Conservation (phyloP, 148 eudicot genomes). For the Agrostemma githago region DNA sequence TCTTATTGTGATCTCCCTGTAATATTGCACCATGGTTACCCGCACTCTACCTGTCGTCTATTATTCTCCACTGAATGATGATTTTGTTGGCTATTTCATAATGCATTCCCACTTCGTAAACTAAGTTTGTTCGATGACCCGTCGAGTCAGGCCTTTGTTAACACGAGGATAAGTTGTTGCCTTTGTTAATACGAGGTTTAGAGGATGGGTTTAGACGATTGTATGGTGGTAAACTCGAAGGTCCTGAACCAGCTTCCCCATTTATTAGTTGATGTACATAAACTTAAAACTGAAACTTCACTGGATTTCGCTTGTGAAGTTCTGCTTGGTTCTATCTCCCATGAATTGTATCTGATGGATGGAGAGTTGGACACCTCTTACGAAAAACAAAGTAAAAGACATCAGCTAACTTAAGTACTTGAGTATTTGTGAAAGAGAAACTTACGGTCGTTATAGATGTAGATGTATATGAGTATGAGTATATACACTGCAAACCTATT, state of each 20-base stretch:
- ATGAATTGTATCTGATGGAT: background rate
- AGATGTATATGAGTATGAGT: too few relatives aligned
- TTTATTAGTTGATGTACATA: background rate
- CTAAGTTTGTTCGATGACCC: background rate
- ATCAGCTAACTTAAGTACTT: background rate
- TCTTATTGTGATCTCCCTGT: background rate
- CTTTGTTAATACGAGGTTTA: background rate
- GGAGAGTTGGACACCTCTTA: background rate
- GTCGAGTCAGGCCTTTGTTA: background rate
- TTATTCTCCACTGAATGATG: background rate
- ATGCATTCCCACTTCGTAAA: background rate
- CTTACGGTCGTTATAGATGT: background rate
- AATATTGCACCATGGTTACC: background rate
- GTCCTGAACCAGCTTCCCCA: background rate
- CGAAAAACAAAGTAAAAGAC: background rate
- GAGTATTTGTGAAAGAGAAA: background rate
- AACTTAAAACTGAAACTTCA: background rate
- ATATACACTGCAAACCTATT: constrained; percentile 4
- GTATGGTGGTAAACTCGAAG: background rate
- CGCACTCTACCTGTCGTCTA: background rate
- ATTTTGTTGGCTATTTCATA: background rate
- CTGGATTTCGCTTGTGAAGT: background rate
- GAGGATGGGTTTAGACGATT: background rate
- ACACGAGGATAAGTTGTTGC: background rate
- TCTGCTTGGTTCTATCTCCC: background rate